These are phyloP conservation scores for Pythium aquatile DNA, from an alignment of 352 stramenopile species.

Conservation along the genomic window DNA sequence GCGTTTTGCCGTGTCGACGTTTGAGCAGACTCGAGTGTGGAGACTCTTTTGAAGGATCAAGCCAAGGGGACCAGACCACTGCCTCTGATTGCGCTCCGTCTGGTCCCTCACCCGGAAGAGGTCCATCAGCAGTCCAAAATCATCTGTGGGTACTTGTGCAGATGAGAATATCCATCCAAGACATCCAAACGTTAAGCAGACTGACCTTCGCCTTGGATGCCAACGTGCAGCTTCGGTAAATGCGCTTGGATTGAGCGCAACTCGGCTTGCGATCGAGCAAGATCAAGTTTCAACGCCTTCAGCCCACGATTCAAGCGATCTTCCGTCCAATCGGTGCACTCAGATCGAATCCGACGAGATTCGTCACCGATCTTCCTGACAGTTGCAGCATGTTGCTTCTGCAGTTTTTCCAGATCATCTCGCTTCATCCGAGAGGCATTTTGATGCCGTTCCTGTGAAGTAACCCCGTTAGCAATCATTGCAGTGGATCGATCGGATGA, in stretches of 20 bases:
- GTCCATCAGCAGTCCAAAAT: slow-evolving; percentile 25
- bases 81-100: not conserved
- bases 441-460: not conserved
- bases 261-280: slow-evolving; percentile 5
- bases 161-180: no score
- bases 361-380: not conserved
- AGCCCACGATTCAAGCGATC: not conserved
- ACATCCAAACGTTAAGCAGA: no score
- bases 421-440: not conserved
- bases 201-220: slow-evolving; percentile 19
- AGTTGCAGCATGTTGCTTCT: not conserved
- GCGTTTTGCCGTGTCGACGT: slow-evolving; percentile 15
- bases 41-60: slow-evolving; percentile 23
- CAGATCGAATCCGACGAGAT: not conserved
- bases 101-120: slow-evolving; percentile 8
- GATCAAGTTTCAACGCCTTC: not conserved
- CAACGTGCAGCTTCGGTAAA: slow-evolving; percentile 9
- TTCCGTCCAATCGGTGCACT: slow-evolving; percentile 8
- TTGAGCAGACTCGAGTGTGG: slow-evolving; percentile 18
- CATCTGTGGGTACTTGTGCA: slow-evolving; percentile 9
- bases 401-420: not conserved
- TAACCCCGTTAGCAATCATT: not conserved
- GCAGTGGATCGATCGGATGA: not conserved
- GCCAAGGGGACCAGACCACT: slow-evolving; percentile 17
- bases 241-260: not conserved